A percentile compares a stretch with the other conserved stretches of the same genome.
phyloP scores from a whole-genome alignment of 1,139 yeast species.

The Debaryomycetaceae sp. region DNA sequence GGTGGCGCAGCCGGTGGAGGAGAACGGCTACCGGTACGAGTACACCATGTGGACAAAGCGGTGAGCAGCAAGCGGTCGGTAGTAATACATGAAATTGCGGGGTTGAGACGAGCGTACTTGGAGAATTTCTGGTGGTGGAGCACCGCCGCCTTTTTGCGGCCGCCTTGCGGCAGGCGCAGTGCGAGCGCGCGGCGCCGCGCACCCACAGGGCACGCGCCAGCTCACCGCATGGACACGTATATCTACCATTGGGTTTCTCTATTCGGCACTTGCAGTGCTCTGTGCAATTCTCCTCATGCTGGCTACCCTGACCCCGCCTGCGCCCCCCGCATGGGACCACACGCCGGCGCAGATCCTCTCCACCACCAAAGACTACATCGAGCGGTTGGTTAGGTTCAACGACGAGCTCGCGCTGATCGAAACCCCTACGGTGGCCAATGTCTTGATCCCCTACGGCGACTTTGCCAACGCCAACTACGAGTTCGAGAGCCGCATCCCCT shows the following conservation, averaged over 20 bases:
- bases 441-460: constrained; percentile 48
- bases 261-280: too few species aligned
- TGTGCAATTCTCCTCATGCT: too few species aligned
- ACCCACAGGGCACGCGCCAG: neutral
- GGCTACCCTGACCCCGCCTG: too few species aligned
- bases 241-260: neutral
- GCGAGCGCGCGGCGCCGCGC: constrained; percentile 2
- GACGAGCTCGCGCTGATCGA: constrained; percentile 48
- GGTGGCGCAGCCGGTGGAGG: constrained; percentile 37
- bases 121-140: too few species aligned
- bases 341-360: constrained; percentile 47
- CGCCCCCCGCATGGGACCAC: constrained; percentile 55
- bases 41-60: constrained; percentile 52
- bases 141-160: too few species aligned
- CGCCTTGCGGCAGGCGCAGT: too few species aligned
- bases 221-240: neutral
- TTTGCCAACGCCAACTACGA: constrained; percentile 45
- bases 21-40: constrained; percentile 45
- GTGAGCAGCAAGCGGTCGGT: constrained; percentile 15
- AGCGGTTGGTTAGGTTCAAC: constrained; percentile 40
- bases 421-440: constrained; percentile 54
- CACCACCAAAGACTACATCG: constrained; percentile 43
- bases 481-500: constrained; percentile 47
- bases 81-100: neutral
- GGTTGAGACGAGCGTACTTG: neutral